These are phyloP conservation scores for Rubroboletus satanas DNA, from an alignment of 768 basidiomycete species.

Conservation along the genomic window DNA sequence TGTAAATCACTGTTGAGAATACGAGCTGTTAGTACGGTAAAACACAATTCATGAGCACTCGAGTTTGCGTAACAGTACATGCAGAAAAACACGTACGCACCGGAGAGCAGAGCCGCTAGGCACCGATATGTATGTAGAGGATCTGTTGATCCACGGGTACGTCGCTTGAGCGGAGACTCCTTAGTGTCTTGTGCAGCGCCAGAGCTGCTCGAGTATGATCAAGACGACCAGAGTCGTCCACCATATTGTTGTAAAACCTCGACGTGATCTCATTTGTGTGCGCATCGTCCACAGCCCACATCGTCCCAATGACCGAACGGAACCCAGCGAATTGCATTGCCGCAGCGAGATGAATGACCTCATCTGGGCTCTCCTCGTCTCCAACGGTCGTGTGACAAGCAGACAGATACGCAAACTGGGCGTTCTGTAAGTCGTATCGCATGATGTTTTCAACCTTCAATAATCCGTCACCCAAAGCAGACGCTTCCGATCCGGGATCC, in stretches of 20 bases:
- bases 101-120: neutral
- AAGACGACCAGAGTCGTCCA: neutral
- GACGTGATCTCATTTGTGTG: neutral
- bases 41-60: neutral
- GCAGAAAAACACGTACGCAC: neutral
- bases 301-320: conserved; percentile 9
- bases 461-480: conserved; percentile 1
- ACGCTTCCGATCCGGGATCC: neutral
- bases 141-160: conserved; percentile 3
- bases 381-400: neutral
- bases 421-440: neutral
- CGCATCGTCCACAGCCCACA: conserved; percentile 12
- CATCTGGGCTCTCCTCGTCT: neutral
- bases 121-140: neutral
- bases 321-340: conserved; percentile 5
- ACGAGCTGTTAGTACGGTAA: neutral
- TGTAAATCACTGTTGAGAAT: neutral
- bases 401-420: conserved; percentile 10
- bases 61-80: neutral
- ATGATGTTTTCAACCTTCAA: conserved; percentile 6
- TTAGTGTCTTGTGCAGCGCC: neutral
- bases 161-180: neutral
- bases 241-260: neutral
- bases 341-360: conserved; percentile 3
- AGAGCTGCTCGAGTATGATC: neutral